Evolutionary conservation across 2,329 filamentous ascomycete species (phyloP).

Genomic region (Alternaria gansuensis): DNA sequence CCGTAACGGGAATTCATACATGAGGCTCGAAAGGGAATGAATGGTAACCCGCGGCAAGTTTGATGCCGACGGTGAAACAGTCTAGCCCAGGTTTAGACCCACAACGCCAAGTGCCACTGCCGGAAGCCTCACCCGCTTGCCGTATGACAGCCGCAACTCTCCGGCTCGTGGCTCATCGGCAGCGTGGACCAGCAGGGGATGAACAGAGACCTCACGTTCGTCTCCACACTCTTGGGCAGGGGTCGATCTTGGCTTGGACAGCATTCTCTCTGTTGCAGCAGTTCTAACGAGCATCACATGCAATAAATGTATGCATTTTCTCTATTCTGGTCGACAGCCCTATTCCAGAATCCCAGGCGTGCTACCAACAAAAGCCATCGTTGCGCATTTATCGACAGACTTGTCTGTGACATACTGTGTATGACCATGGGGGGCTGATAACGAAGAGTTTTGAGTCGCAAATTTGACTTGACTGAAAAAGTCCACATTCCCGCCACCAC

Average conservation of each 20-base stretch:
- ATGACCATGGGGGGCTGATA: conserved; percentile 4
- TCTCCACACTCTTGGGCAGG: conserved; percentile 10
- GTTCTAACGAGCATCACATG: neutral
- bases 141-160: neutral
- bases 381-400: neutral
- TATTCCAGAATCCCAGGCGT: neutral
- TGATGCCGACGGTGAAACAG: conserved; percentile 4
- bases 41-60: neutral
- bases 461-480: conserved; percentile 1
- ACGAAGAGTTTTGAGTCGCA: conserved; percentile 4
- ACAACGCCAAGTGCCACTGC: neutral
- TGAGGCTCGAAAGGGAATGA: conserved; percentile 2
- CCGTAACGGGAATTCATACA: neutral
- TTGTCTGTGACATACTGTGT: neutral
- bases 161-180: neutral
- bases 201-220: conserved; percentile 4
- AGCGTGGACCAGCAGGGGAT: conserved; percentile 1
- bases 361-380: neutral
- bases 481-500: neutral
- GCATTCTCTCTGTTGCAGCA: neutral
- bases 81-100: conserved; percentile 11
- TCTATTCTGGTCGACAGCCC: neutral
- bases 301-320: neutral
- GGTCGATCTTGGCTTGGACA: neutral
- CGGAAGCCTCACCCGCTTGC: conserved; percentile 6